Conservation (phyloP, 2,329 filamentous ascomycete species). For the Fusarium nanum region DNA sequence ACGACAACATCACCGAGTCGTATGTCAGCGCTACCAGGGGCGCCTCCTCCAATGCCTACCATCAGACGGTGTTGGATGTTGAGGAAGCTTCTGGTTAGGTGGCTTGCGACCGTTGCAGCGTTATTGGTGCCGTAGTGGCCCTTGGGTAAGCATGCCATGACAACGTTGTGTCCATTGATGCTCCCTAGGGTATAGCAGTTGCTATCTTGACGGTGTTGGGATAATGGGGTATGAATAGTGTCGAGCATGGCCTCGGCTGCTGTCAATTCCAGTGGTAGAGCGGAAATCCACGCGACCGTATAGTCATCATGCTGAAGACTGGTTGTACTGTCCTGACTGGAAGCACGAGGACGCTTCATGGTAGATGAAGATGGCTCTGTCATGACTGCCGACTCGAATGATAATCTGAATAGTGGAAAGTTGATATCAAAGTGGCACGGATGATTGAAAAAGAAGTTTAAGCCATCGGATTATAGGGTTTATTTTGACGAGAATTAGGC, state of each 20-base stretch:
- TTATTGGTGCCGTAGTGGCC: conserved; percentile 37
- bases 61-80: conserved; percentile 19
- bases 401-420: neutral
- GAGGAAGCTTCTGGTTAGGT: conserved; percentile 56
- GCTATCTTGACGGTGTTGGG: conserved; percentile 16
- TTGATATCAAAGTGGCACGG: neutral
- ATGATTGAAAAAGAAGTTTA: too few species aligned
- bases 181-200: conserved; percentile 44
- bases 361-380: neutral
- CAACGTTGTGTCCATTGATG: conserved; percentile 42
- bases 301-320: conserved; percentile 26
- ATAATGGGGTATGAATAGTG: conserved; percentile 23
- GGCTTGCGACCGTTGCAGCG: conserved; percentile 41
- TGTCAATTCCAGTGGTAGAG: conserved; percentile 43
- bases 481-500: neutral
- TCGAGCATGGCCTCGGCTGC: conserved; percentile 48
- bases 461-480: too few species aligned
- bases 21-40: conserved; percentile 23
- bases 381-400: fast-evolving
- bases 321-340: fast-evolving
- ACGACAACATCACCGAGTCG: conserved; percentile 46
- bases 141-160: conserved; percentile 42
- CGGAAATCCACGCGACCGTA: conserved; percentile 50
- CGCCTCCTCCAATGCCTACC: conserved; percentile 44
- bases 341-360: neutral